Percentiles rank a stretch among this genome's conserved stretches.
These are phyloP conservation scores for Cladosporium sp. DNA, from an alignment of 2,329 filamentous ascomycete genomes.

Conservation along the genomic window DNA sequence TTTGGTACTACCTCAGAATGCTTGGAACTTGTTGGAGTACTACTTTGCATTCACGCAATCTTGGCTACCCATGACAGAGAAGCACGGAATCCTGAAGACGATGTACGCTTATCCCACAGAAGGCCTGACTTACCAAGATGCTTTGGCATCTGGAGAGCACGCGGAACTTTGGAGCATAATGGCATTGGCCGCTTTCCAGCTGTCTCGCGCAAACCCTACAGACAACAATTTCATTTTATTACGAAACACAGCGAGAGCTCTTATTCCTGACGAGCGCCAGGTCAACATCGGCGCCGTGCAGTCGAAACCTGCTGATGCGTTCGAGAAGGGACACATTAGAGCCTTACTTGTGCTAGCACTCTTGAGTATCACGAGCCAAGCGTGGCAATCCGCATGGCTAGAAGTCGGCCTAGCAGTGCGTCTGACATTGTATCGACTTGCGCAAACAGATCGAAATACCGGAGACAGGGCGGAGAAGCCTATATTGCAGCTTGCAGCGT, in stretches of 20 bases:
- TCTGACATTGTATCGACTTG: conserved; percentile 31
- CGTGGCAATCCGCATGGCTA: conserved; percentile 62
- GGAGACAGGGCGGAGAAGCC: conserved; percentile 13
- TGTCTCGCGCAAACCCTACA: conserved; percentile 30
- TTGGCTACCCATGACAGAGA: conserved; percentile 74
- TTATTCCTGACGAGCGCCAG: conserved; percentile 8
- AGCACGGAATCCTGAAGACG: conserved; percentile 59
- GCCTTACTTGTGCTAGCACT: conserved; percentile 56
- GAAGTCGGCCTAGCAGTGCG: conserved; percentile 65
- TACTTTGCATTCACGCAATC: conserved; percentile 75
- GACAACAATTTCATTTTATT: conserved; percentile 35
- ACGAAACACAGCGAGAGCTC: conserved; percentile 28
- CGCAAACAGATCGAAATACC: conserved; percentile 13
- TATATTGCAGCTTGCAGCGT: conserved; percentile 55
- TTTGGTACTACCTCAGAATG: conserved; percentile 51
- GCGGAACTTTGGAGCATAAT: conserved; percentile 50
- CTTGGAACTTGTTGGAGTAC: conserved; percentile 65
- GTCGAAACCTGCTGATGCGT: conserved; percentile 21
- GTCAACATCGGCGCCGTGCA: conserved; percentile 1
- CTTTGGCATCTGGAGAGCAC: conserved; percentile 38
- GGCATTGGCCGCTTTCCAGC: conserved; percentile 42
- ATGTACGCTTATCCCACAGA: conserved; percentile 56
- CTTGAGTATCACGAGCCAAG: conserved; percentile 60
- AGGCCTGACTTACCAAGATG: conserved; percentile 37
- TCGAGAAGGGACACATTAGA: conserved; percentile 44